Percentiles rank a stretch among this genome's conserved stretches.
Evolutionary conservation across 192 early-diverging fungal genomes (phyloP).

Genomic region (Coemansia sp.): DNA sequence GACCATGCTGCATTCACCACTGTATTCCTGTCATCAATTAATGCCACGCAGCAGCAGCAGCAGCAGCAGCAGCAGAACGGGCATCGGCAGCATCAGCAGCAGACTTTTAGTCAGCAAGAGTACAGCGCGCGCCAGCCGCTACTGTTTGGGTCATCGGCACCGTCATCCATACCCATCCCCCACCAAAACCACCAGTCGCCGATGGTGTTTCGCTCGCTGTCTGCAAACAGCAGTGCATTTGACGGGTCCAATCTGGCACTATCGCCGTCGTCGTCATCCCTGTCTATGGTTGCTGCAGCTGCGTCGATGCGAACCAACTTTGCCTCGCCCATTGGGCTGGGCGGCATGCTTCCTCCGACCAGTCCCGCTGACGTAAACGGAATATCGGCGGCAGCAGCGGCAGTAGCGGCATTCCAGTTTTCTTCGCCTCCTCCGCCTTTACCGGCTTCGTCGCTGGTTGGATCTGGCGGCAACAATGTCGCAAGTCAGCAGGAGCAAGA

Average conservation of each 20-base stretch:
- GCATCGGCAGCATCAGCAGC: conserved; percentile 9
- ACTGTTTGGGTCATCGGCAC: conserved; percentile 20
- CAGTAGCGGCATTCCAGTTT: conserved; percentile 43
- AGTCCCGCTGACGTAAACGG: not conserved
- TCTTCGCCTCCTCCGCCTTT: conserved; percentile 12
- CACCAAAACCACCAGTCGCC: conserved; percentile 6
- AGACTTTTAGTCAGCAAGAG: not conserved
- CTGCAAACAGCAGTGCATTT: conserved; percentile 16
- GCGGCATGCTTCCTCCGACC: conserved; percentile 8
- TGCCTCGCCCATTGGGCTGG: conserved; percentile 29
- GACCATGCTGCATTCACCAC: not conserved
- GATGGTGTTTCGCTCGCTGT: conserved; percentile 29
- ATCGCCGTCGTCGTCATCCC: conserved; percentile 7
- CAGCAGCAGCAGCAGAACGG: not conserved
- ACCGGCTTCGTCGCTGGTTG: not conserved
- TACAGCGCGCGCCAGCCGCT: not conserved
- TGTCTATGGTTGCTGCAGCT: conserved; percentile 17
- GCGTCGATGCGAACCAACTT: conserved; percentile 12
- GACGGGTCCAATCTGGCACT: conserved; percentile 10
- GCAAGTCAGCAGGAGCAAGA: not conserved
- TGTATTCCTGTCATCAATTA: not conserved
- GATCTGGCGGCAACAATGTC: not conserved
- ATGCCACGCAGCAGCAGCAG: not conserved
- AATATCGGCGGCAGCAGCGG: conserved; percentile 13
- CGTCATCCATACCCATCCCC: not conserved